Conservation (phyloP, 1,139 yeast species). For the Taiozyma sp. region DNA sequence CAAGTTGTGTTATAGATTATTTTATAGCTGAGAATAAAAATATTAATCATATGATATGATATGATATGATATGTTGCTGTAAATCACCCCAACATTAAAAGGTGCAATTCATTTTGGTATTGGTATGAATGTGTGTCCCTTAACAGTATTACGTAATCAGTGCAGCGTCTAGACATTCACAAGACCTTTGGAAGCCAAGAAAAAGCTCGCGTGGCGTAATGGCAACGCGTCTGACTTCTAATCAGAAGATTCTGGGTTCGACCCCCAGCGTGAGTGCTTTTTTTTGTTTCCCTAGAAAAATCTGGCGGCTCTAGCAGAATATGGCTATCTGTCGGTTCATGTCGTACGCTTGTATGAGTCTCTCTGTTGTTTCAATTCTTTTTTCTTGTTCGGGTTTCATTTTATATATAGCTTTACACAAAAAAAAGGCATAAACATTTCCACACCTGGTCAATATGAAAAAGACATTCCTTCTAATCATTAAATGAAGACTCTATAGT, state of each 20-base stretch:
- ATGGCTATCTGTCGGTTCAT: too few species aligned
- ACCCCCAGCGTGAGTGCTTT: conserved; percentile 52
- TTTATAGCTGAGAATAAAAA: background rate
- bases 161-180: background rate
- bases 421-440: too few species aligned
- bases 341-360: too few species aligned
- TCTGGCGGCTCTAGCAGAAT: background rate
- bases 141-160: background rate
- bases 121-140: background rate
- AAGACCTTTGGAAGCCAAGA: background rate
- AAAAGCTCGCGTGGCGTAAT: conserved; percentile 53
- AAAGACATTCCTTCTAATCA: background rate
- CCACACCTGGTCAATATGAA: too few species aligned
- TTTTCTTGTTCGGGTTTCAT: too few species aligned
- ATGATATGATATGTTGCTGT: background rate
- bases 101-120: too few species aligned
- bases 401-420: too few species aligned
- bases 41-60: background rate
- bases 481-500: background rate
- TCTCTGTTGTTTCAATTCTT: too few species aligned
- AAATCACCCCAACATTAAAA: background rate
- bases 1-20: conserved; percentile 23
- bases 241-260: conserved; percentile 59
- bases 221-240: conserved; percentile 61
- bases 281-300: background rate